phyloP scores from a whole-genome alignment of 441 rosid genomes.

The Pelargonium myrrhifolium region DNA sequence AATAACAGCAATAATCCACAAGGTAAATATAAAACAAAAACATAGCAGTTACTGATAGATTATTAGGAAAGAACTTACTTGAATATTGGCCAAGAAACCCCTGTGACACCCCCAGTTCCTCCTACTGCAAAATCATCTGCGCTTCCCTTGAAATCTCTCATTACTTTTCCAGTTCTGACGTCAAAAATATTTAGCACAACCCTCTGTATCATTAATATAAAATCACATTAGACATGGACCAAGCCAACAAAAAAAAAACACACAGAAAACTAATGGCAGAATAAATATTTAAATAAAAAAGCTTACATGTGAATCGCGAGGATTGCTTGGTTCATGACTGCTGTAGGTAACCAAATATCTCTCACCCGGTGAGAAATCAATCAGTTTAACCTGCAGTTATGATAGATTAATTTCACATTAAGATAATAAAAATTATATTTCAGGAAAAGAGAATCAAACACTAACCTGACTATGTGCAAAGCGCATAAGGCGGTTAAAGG shows the following conservation, averaged over 20 bases:
- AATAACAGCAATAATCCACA: neutral
- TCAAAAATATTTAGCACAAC: constrained; percentile 77
- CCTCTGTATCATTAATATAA: constrained; percentile 35
- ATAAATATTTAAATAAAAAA: constrained; percentile 4
- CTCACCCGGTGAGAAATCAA: constrained; percentile 91
- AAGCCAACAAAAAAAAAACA: neutral
- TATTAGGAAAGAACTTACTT: constrained; percentile 31
- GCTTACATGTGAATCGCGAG: constrained; percentile 83
- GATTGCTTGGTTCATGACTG: constrained; percentile 91
- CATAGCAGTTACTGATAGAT: neutral
- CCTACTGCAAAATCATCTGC: constrained; percentile 89
- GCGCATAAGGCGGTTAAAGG: constrained; percentile 81
- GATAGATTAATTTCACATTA: neutral
- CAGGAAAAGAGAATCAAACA: neutral
- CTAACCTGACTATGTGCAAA: constrained; percentile 83
- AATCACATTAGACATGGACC: neutral
- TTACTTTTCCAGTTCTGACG: constrained; percentile 77
- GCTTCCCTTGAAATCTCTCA: constrained; percentile 89
- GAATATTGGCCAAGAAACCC: constrained; percentile 82
- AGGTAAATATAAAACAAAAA: neutral
- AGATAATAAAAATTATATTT: neutral
- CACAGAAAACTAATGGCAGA: neutral
- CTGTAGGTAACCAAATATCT: constrained; percentile 82
- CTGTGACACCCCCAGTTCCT: constrained; percentile 61
- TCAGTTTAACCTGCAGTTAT: constrained; percentile 54